Percentiles rank a stretch among this genome's conserved stretches.
phyloP scores from a whole-genome alignment of 2,329 filamentous ascomycete genomes.

The Hysterium pulicare region DNA sequence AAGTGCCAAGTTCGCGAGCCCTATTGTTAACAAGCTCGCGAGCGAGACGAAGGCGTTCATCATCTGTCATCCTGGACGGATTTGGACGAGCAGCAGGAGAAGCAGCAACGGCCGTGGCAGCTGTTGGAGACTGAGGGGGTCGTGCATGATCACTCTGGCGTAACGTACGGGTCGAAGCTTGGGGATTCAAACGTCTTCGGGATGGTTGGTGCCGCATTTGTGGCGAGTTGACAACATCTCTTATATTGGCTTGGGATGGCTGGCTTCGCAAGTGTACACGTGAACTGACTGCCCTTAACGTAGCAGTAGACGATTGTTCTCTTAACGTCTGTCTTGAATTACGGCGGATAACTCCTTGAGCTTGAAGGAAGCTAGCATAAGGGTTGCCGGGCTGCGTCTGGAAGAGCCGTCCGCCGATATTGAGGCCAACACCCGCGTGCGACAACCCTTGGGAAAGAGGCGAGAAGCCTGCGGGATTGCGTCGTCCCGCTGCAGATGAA shows the following conservation, averaged over 20 bases:
- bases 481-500: conserved; percentile 33
- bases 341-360: conserved; percentile 22
- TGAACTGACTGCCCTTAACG: conserved; percentile 31
- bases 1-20: conserved; percentile 24
- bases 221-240: conserved; percentile 21
- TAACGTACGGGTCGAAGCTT: conserved; percentile 35
- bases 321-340: conserved; percentile 34
- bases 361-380: conserved; percentile 34
- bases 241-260: conserved; percentile 23
- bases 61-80: conserved; percentile 25
- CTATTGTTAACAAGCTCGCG: conserved; percentile 37
- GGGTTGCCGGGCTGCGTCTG: conserved; percentile 34
- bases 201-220: conserved; percentile 36
- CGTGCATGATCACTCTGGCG: conserved; percentile 31
- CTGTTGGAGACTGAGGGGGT: conserved; percentile 26
- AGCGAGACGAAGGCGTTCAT: conserved; percentile 32
- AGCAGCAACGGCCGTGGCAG: conserved; percentile 13
- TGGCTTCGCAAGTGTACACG: conserved; percentile 19
- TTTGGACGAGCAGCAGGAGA: conserved; percentile 19
- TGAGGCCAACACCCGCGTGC: conserved; percentile 29
- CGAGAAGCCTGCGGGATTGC: conserved; percentile 30
- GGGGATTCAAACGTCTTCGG: conserved; percentile 30
- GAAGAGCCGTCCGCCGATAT: conserved; percentile 31
- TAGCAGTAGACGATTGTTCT: conserved; percentile 39
- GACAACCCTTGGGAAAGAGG: conserved; percentile 27